Percentiles rank a stretch among this genome's conserved stretches.
phyloP scores from a whole-genome alignment of 2,329 filamentous ascomycete species.

The Penicillium italicum region DNA sequence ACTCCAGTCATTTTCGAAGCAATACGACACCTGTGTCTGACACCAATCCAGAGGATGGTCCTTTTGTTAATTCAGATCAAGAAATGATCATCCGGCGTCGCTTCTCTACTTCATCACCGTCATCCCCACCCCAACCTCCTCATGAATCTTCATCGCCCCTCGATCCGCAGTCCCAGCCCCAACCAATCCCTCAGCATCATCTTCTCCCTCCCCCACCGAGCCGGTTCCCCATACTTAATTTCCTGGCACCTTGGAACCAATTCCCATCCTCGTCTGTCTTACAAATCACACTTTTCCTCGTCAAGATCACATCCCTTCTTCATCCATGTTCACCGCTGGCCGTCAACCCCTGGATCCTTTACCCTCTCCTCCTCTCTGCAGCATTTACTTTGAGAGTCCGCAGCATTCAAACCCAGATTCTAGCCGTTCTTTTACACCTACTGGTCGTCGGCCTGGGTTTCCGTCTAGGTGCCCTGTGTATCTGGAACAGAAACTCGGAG shows the following conservation, averaged over 20 bases:
- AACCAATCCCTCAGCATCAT: slow-evolving; percentile 27
- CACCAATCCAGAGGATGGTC: slow-evolving; percentile 11
- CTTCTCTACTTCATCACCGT: slow-evolving; percentile 25
- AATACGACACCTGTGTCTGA: slow-evolving; percentile 18
- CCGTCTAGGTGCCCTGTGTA: slow-evolving; percentile 36
- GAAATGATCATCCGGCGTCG: slow-evolving; percentile 34
- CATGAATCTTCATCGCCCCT: slow-evolving; percentile 10
- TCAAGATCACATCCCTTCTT: slow-evolving; percentile 64
- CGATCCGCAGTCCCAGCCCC: slow-evolving; percentile 3
- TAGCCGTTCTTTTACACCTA: slow-evolving; percentile 49
- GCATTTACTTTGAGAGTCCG: slow-evolving; percentile 55
- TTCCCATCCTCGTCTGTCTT: slow-evolving; percentile 40
- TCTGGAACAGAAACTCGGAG: slow-evolving; percentile 17
- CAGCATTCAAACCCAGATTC: slow-evolving; percentile 36
- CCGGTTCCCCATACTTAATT: slow-evolving; percentile 27
- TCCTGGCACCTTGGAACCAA: slow-evolving; percentile 22
- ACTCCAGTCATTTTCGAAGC: slow-evolving; percentile 18
- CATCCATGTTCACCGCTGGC: slow-evolving; percentile 70
- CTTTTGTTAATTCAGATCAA: slow-evolving; percentile 28
- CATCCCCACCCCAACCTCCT: slow-evolving; percentile 22
- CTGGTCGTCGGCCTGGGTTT: slow-evolving; percentile 43
- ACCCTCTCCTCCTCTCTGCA: slow-evolving; percentile 66
- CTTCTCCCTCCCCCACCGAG: slow-evolving; percentile 44
- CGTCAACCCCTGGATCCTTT: slow-evolving; percentile 60
- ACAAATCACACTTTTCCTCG: slow-evolving; percentile 61